Evolutionary conservation across 2,329 filamentous ascomycete genomes (phyloP), one percentile per base, ranked within the genome.

Genomic region (Aspergillus awamori): DNA sequence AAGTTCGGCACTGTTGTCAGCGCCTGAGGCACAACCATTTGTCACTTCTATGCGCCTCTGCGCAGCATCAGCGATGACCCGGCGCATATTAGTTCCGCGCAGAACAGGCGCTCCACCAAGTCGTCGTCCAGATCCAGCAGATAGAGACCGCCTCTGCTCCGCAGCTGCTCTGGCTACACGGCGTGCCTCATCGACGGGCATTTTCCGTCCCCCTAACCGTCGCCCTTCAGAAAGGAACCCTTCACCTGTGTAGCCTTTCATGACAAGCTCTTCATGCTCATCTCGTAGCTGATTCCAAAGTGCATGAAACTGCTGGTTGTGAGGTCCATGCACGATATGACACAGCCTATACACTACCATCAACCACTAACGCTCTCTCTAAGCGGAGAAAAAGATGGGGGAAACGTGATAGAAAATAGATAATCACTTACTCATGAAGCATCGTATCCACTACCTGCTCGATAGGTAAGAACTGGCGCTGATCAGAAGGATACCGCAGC

Each of bases 281-380:
- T 94, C 91, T 20, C 94, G 87, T 4, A 97, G 85, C 72, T 96
- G 89, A 68, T 97, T 89, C 92, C 93, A 97, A 5, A 97, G 81
- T 0, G 88, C 88, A 67, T 97, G 87, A 72, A 98, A 98, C 38
- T 89, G 85, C 51, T 82, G 84, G 72, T 97, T 87, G 74, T 98
- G 94, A 1, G 91, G 91, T 0, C 92, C 92, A 75, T 89, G 87
- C 10, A 92, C 85, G 66, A 90, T 97, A 72, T 98, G 94, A n/a
- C 87, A 89, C 2, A 98, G 85, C 68, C 81, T 83, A 53, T 6
- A 28, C 2, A 43, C 61, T 43, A 72, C 15, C 69, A 51, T 41
- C 17, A 53, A 24, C 52, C 48, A 26, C 53, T 57, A 20, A 20
- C 20, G 60, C 28, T 17, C 15, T 36, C 33, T 11, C 33, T 36